A percentile compares a stretch with the other conserved stretches of the same genome.
Evolutionary conservation across 345 rosid species (phyloP).

Genomic region (Linum trigynum): DNA sequence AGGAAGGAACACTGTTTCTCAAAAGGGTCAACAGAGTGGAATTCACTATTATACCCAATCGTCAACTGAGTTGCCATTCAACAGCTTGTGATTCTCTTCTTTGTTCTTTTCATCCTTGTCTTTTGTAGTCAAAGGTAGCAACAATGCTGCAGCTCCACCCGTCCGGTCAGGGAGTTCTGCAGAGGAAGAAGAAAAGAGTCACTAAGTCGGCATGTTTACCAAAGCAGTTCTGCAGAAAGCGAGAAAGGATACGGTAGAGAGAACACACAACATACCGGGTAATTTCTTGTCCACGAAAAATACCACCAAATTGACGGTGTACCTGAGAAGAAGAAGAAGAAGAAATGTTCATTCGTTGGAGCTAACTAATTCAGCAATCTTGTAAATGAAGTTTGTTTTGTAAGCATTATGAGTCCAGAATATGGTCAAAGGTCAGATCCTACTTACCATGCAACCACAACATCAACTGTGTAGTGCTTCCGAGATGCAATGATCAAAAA

Average conservation of each 20-base stretch:
- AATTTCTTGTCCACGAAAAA: conserved; percentile 9
- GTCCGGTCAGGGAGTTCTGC: conserved; percentile 4
- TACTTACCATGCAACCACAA: conserved; percentile 7
- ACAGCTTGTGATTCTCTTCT: conserved; percentile 57
- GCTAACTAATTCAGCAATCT: too few species aligned
- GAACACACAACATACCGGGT: conserved; percentile 1
- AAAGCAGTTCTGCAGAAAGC: neutral
- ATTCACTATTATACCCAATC: conserved; percentile 55
- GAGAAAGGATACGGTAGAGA: neutral
- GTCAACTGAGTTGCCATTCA: conserved; percentile 76
- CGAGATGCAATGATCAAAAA: conserved; percentile 6
- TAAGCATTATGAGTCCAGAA: too few species aligned
- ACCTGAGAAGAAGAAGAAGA: neutral
- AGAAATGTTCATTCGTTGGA: neutral
- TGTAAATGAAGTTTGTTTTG: too few species aligned
- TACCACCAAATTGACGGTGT: conserved; percentile 7
- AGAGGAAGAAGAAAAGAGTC: neutral
- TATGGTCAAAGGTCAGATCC: neutral
- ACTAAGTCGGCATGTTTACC: neutral
- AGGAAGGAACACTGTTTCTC: neutral
- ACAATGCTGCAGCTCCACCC: neutral
- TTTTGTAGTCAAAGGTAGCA: conserved; percentile 5
- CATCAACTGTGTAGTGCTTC: conserved; percentile 9
- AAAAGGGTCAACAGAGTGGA: neutral
- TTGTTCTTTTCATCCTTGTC: conserved; percentile 6